These are phyloP conservation scores for Penicillium riverlandense DNA, from an alignment of 495 filamentous ascomycete genomes.

Conservation along the genomic window DNA sequence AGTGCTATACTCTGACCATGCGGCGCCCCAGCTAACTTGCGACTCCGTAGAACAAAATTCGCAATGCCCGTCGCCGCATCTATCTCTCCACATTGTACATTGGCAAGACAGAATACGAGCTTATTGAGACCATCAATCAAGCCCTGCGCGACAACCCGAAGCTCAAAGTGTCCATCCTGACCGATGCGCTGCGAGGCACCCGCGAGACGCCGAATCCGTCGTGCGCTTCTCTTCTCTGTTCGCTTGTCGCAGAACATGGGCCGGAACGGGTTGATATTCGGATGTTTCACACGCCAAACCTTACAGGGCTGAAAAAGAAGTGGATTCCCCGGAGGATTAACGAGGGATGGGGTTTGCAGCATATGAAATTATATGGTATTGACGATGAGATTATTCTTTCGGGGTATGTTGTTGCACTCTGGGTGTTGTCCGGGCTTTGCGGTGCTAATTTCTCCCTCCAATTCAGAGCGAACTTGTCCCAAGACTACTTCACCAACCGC, in stretches of 20 bases:
- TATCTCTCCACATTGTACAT: conserved; percentile 95
- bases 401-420: conserved; percentile 45
- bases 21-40: conserved; percentile 3
- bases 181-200: conserved; percentile 85
- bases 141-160: conserved; percentile 73
- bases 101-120: conserved; percentile 85
- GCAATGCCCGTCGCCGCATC: conserved; percentile 65
- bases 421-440: neutral
- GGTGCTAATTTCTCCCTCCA: conserved; percentile 1
- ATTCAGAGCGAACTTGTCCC: conserved; percentile 75
- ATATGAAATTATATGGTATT: conserved; percentile 98
- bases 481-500: conserved; percentile 93
- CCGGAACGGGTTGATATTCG: conserved; percentile 82
- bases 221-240: conserved; percentile 80
- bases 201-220: conserved; percentile 83
- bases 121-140: conserved; percentile 71
- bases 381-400: conserved; percentile 96
- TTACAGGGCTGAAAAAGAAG: conserved; percentile 79
- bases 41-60: conserved; percentile 62
- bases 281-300: conserved; percentile 96
- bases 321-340: conserved; percentile 84
- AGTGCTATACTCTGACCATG: too few relatives aligned
- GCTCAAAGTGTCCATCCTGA: conserved; percentile 84
- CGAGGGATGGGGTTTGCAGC: conserved; percentile 96
- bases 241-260: conserved; percentile 77